Base-by-base conservation (phyloP, 768 basidiomycete genomes). In the Boletus rubroflammeus region DNA sequence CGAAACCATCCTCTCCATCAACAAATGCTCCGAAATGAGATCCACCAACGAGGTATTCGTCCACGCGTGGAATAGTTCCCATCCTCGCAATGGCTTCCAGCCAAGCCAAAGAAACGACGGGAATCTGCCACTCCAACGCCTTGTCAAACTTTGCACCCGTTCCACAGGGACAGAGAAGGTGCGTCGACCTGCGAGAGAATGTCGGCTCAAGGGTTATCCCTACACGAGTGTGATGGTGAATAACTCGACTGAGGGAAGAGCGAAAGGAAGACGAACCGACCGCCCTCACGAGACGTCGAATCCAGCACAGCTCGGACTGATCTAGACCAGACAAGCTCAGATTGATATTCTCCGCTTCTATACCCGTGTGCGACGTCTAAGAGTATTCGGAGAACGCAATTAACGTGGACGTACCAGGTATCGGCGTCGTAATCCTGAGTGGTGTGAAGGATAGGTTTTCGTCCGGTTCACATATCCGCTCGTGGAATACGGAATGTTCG, bases 271-370 rank as follows among this genome's bases (percentile, higher is more conserved):
- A 59, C 63, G 36, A 50, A 66, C 65, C 62, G 6, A 67, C 19
- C 2, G 62, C 62, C 50, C 64, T 62, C 19, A 50, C 54, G 17
- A 54, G 57, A 40, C 60, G 57, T 43, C 80, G 78, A 47, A 86
- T 71, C 76, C 83, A 88, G 57, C 79, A 84, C 5, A 77, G 72
- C 58, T 92, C 83, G 9, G 84, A 81, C 50, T 85, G 76, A 45
- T 88, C 83, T 35, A 93, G 77, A 1, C 92, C 90, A 3, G 93
- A 93, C 47, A 87, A 76, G 53, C 86, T 87, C 26, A 96, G 65
- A 3, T 70, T 62, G 29, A 93, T 68, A 3, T 69, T 66, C 40
- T 84, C 82, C 3, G 84, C 76, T 13, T 80, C 90, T 85, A 41
- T n/a, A 7, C 3, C 35, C 3, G 54, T 53, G 23, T 2, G 14